Conservation (phyloP, 306 rosid species). For the Gastrolobium bilobum region DNA sequence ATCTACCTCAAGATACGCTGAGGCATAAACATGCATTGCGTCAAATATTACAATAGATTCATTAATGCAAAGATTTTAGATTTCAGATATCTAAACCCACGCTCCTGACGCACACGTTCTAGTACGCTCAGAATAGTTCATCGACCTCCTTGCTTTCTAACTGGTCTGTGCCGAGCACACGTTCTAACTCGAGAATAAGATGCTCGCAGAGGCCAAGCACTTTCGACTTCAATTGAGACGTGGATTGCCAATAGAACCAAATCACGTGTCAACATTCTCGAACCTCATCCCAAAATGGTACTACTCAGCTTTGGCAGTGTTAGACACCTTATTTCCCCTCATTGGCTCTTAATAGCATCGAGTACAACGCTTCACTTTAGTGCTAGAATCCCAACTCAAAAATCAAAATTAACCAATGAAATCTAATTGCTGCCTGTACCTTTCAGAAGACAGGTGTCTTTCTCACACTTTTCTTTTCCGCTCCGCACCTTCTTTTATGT, state of each 20-base stretch:
- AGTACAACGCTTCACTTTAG: slow-evolving; percentile 18
- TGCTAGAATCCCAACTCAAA: slow-evolving; percentile 8
- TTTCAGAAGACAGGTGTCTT: slow-evolving; percentile 34
- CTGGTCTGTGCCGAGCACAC: neutral
- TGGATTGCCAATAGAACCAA: slow-evolving; percentile 20
- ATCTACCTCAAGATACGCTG: slow-evolving; percentile 20
- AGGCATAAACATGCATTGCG: slow-evolving; percentile 20
- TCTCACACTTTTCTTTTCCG: neutral
- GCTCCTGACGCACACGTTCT: neutral
- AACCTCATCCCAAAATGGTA: neutral
- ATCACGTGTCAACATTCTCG: slow-evolving; percentile 45
- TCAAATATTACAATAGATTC: neutral
- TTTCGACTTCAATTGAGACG: neutral
- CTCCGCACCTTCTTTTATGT: neutral
- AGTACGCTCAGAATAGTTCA: neutral
- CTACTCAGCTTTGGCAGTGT: slow-evolving; percentile 28
- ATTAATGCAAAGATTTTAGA: neutral
- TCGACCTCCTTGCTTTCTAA: neutral
- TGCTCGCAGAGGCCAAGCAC: neutral
- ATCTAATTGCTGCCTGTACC: neutral
- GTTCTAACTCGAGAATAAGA: neutral
- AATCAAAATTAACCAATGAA: slow-evolving; percentile 23
- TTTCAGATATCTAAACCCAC: neutral
- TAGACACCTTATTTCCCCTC: neutral
- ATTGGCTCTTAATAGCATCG: slow-evolving; percentile 17